Evolutionary conservation across 352 stramenopile species (phyloP).

Genomic region (Globisporangium perplexum): DNA sequence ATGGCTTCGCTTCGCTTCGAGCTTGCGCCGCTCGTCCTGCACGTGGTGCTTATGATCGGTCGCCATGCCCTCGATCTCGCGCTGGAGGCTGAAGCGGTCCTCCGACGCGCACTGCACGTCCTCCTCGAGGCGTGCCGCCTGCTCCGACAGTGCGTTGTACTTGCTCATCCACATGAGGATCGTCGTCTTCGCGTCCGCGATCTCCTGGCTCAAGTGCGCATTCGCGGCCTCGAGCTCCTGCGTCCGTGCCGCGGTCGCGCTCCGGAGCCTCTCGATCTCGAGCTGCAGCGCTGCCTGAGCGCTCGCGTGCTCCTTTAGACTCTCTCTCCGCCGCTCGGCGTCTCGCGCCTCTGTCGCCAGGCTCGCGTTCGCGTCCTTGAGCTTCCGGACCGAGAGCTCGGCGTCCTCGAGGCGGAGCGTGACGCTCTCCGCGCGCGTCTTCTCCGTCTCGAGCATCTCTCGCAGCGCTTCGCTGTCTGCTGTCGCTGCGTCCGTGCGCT

Average conservation of each 20-base stretch:
- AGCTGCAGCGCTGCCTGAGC: conserved; percentile 5
- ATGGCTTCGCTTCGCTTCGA: neutral
- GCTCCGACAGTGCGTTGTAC: conserved; percentile 32
- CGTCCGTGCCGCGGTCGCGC: neutral
- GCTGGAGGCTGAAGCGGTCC: conserved; percentile 26
- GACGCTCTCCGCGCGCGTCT: neutral
- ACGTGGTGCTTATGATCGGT: conserved; percentile 8
- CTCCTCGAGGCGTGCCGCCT: conserved; percentile 27
- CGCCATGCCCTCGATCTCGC: conserved; percentile 16
- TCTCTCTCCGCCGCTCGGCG: conserved; percentile 4
- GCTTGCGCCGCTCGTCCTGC: conserved; percentile 1
- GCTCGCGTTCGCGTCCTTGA: conserved; percentile 1
- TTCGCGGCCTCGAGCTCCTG: conserved; percentile 6
- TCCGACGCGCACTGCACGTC: conserved; percentile 19
- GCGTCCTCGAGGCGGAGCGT: conserved; percentile 2
- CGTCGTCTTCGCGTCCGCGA: conserved; percentile 46
- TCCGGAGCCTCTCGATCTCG: conserved; percentile 5
- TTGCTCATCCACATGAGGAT: conserved; percentile 75
- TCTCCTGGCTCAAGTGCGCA: conserved; percentile 19
- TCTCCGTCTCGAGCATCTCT: conserved; percentile 7
- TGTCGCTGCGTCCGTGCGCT: conserved; percentile 17
- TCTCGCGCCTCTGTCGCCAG: conserved; percentile 17
- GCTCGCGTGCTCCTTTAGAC: conserved; percentile 4
- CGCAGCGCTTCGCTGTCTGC: conserved; percentile 19
- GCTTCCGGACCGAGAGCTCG: conserved; percentile 6